A percentile compares a stretch with the other conserved stretches of the same genome.
These are phyloP conservation scores for Telfairia occidentalis DNA, from an alignment of 331 rosid species.

Conservation along the genomic window DNA sequence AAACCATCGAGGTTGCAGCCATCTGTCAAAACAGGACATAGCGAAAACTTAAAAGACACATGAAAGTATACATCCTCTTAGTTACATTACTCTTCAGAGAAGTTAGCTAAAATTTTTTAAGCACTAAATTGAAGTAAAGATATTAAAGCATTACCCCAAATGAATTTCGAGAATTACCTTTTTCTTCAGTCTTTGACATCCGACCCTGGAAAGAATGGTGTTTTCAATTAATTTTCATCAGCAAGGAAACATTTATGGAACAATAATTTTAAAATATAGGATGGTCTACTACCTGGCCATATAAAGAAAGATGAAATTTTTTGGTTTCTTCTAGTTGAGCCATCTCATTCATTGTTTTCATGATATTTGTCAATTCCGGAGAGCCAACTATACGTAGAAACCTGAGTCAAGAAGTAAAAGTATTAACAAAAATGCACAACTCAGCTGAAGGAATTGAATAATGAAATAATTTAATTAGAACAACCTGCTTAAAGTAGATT, in stretches of 20 bases:
- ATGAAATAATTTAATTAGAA: slow-evolving; percentile 10
- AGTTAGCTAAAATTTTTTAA: neutral
- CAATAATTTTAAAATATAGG: slow-evolving; percentile 15
- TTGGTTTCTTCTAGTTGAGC: slow-evolving; percentile 74
- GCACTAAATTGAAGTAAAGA: neutral
- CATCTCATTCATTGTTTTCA: slow-evolving; percentile 57
- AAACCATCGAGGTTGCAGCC: slow-evolving; percentile 20
- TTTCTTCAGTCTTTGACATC: slow-evolving; percentile 12
- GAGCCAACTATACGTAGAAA: slow-evolving; percentile 58
- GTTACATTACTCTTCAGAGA: neutral
- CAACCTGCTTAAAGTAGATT: slow-evolving; percentile 68
- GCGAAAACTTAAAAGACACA: neutral
- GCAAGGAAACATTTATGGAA: slow-evolving; percentile 14
- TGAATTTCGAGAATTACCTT: slow-evolving; percentile 24
- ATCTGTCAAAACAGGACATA: slow-evolving; percentile 28
- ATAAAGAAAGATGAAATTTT: slow-evolving; percentile 69
- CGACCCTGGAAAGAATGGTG: slow-evolving; percentile 29
- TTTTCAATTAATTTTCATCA: slow-evolving; percentile 11
- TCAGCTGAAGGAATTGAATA: slow-evolving; percentile 5
- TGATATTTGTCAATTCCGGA: slow-evolving; percentile 31
- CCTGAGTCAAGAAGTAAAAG: slow-evolving; percentile 31
- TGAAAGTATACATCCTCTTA: neutral
- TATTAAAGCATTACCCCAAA: neutral
- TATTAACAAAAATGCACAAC: neutral
- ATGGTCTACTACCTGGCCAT: slow-evolving; percentile 54